Conservation (phyloP, 257 asterid species). For the Leonotis leonurus region DNA sequence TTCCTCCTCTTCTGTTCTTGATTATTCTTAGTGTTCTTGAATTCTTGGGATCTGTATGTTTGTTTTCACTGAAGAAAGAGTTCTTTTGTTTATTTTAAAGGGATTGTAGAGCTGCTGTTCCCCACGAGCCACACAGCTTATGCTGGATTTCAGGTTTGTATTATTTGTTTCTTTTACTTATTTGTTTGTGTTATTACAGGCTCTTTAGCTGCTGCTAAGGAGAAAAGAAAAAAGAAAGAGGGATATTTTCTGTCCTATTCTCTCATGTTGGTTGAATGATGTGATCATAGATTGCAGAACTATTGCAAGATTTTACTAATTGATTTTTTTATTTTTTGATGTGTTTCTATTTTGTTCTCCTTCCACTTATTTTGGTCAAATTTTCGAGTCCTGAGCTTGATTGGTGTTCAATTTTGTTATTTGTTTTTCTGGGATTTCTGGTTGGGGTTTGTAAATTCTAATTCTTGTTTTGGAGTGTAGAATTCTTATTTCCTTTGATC, state of each 20-base stretch:
- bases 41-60: constrained; percentile 44
- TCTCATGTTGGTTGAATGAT: constrained; percentile 13
- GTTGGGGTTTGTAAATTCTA: neutral
- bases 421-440: neutral
- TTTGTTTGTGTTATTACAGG: constrained; percentile 18
- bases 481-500: neutral
- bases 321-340: neutral
- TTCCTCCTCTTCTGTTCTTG: constrained; percentile 1
- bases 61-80: constrained; percentile 27
- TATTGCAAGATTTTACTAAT: neutral
- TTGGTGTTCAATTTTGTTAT: neutral
- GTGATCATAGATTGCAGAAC: constrained; percentile 15
- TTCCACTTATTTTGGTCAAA: neutral
- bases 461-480: neutral
- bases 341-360: neutral
- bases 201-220: constrained; percentile 5
- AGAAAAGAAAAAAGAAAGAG: neutral
- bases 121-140: constrained; percentile 30
- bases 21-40: constrained; percentile 8
- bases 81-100: constrained; percentile 20
- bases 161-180: neutral
- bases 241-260: neutral
- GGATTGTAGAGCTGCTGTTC: constrained; percentile 45
- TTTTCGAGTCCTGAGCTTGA: neutral
- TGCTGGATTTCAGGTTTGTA: constrained; percentile 41